Percentiles rank a stretch among this genome's conserved stretches.
These are phyloP conservation scores for Oryza longistaminata DNA, from an alignment of 176 grass and related monocot species.

Conservation along the genomic window DNA sequence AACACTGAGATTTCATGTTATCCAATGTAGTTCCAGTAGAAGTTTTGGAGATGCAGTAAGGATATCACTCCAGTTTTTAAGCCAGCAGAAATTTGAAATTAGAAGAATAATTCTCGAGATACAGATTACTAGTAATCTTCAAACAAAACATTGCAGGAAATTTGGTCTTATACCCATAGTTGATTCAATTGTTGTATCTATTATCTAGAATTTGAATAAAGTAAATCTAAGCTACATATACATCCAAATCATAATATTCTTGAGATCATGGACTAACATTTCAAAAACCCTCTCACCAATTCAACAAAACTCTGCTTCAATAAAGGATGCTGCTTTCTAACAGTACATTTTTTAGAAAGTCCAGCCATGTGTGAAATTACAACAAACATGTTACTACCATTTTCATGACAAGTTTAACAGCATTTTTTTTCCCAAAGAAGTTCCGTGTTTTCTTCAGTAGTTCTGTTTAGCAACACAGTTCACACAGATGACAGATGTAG, in stretches of 20 bases:
- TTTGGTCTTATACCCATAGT: neutral
- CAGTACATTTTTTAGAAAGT: neutral
- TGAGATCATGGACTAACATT: neutral
- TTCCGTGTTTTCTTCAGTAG: neutral
- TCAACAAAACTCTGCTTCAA: slow-evolving; percentile 8
- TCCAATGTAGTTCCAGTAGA: neutral
- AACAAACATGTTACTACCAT: neutral
- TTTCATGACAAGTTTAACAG: neutral
- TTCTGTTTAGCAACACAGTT: slow-evolving; percentile 14
- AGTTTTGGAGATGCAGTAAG: neutral
- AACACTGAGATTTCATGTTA: neutral
- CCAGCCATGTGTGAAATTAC: neutral
- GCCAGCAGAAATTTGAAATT: neutral
- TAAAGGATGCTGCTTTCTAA: neutral
- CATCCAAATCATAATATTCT: neutral
- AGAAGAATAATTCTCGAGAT: neutral
- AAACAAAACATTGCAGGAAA: neutral
- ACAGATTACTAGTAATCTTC: neutral
- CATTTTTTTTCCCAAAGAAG: slow-evolving; percentile 28
- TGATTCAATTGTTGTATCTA: neutral
- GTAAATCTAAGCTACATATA: neutral
- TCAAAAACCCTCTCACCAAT: neutral
- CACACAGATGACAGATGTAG: slow-evolving; percentile 15
- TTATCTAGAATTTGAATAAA: neutral
- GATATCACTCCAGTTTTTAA: neutral